Evolutionary conservation across 1,284 basidiomycete species (phyloP), one percentile per base, ranked within the genome.

Genomic region (Ceratobasidium sp.): DNA sequence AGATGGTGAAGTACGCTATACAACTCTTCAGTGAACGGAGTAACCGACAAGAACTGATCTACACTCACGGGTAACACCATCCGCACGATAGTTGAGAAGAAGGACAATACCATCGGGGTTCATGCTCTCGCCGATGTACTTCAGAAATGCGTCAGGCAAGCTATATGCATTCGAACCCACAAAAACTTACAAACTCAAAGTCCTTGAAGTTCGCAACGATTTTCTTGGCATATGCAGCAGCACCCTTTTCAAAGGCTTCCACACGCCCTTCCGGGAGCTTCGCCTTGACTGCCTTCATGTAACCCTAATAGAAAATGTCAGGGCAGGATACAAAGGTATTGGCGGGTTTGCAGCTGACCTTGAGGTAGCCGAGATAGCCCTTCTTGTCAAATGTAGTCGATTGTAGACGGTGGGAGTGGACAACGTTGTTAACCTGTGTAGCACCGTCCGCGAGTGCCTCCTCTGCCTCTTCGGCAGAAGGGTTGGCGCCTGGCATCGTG

Each of bases 311-410:
- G 7, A 74, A 4, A 61, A 31, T 29, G 16, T 31, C 71, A 16
- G 49, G 29, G 22, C 14, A 37, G 16, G 64, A 5, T 22, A 56
- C 37, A 46, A 37, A 46, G 39, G 6, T 61, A 9, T 41, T 1
- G n/a, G 46, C 43, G 66, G 48, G 65, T 56, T 63, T 14, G 22
- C 54, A 16, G 77, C 80, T 41, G 63, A 90, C 94, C 88, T 98
- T 99, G 81, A 99, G 89, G 84, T 97, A 92, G 54, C 86, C 83
- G 61, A 96, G 85, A 85, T 89, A 99, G 49, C 84, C 83, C 85
- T 98, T 98, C 85, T 98, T 99, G 86, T 98, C 96, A 83, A 98
- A 99, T 8, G 80, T 49, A 37, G 95, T 97, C 48, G 83, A 62
- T 81, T 94, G 89, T 77, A 99, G 92, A 80, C 96, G 92, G 90